Evolutionary conservation across 2,329 filamentous ascomycete genomes (phyloP), one percentile per base, ranked within the genome.

Genomic region (Alternaria sp.): DNA sequence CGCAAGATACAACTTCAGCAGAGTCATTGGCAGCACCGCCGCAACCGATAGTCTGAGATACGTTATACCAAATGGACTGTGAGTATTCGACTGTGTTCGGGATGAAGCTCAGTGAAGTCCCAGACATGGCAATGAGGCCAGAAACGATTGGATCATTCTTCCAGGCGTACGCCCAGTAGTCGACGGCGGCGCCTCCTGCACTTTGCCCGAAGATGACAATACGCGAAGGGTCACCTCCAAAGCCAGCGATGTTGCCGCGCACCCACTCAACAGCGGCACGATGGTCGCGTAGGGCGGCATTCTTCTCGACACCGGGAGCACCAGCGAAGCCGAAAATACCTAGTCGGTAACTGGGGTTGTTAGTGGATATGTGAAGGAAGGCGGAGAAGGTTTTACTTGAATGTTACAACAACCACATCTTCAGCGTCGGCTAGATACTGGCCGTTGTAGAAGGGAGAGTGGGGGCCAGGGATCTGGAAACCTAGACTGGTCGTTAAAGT

Each of bases 91-190:
- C 65, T 0, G 71, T 76, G 36, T 71, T 72, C 7, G 62, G 64
- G 40, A 65, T 45, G 45, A 70, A 76, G 57, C 72, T 72, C 39
- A 77, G 65, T 2, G 75, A 79, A 3, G 78, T 82, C 2, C 83
- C 83, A 4, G 83, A 85, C 31, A 80, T 75, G 3, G 79, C 72
- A 54, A 85, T 81, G 9, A 83, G 71, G 3, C 77, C 82, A 6
- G 75, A 69, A n/a, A 79, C 79, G 11, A 86, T 84, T 6, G 84
- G 82, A 26, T 85, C 80, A 0, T 78, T 51, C 7, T 66, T 64
- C 54, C 79, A 83, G 0, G 83, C 80, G 51, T 83, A 85, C 0
- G 79, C 74, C 75, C 79, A 83, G 66, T 80, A 82, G 60, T 84
- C 82, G 0, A 80, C 80, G 0, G 77, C 69, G 5, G 77, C 72